These are phyloP conservation scores for Aspergillus texensis DNA, from an alignment of 2,329 filamentous ascomycete species.

Conservation along the genomic window DNA sequence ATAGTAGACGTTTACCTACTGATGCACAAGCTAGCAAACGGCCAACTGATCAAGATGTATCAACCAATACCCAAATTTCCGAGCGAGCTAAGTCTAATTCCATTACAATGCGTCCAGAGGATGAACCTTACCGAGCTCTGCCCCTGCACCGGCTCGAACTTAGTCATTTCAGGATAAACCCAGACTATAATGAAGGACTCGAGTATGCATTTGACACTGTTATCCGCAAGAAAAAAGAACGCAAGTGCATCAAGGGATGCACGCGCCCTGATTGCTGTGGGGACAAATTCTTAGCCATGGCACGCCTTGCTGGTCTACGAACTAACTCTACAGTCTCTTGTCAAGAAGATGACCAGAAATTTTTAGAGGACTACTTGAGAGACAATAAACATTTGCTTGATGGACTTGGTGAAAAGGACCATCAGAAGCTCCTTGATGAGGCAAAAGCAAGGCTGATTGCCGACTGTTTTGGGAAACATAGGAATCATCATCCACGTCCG, in stretches of 20 bases:
- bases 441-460: conserved; percentile 75
- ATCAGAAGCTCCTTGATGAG: conserved; percentile 69
- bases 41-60: not conserved
- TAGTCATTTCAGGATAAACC: conserved; percentile 82
- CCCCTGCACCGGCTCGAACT: conserved; percentile 61
- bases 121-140: conserved; percentile 59
- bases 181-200: conserved; percentile 68
- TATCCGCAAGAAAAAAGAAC: conserved; percentile 69
- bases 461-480: conserved; percentile 75
- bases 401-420: conserved; percentile 62
- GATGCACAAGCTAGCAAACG: not conserved
- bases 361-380: conserved; percentile 59
- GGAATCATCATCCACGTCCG: conserved; percentile 70
- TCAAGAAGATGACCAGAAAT: conserved; percentile 27
- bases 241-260: conserved; percentile 73
- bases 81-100: not conserved
- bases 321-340: conserved; percentile 21
- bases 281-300: conserved; percentile 68
- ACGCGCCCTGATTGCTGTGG: conserved; percentile 77
- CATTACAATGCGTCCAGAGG: conserved; percentile 26
- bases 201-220: conserved; percentile 75
- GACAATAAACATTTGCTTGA: conserved; percentile 37
- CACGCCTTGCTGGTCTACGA: conserved; percentile 44
- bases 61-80: not conserved
- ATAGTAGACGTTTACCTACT: not conserved